These are phyloP conservation scores for Mrakia blollopis DNA, from an alignment of 768 basidiomycete genomes.

Conservation along the genomic window DNA sequence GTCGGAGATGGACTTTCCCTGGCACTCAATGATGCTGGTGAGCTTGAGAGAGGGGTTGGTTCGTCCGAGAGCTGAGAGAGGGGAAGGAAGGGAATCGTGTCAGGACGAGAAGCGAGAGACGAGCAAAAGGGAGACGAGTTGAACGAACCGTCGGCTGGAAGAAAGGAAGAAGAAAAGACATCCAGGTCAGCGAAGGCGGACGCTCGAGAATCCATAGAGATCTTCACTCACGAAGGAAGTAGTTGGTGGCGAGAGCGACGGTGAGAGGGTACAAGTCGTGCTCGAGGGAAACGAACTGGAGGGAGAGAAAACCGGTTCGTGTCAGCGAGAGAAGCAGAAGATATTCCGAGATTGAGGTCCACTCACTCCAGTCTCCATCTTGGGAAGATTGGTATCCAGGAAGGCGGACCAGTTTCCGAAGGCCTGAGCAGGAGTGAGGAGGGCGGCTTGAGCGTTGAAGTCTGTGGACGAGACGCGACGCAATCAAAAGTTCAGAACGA, in stretches of 20 bases:
- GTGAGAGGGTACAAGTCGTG: conserved; percentile 73
- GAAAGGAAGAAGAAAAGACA: too few relatives aligned
- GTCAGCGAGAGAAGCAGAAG: too few relatives aligned
- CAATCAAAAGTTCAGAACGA: too few relatives aligned
- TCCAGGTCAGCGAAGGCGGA: too few relatives aligned
- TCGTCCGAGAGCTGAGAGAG: conserved; percentile 56
- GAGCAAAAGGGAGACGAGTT: neutral
- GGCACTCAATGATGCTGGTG: conserved; percentile 64
- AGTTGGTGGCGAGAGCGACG: conserved; percentile 70
- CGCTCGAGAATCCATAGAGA: too few relatives aligned
- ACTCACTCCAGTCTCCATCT: conserved; percentile 55
- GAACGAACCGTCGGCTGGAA: neutral
- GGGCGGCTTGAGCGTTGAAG: conserved; percentile 58
- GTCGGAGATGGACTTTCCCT: conserved; percentile 55
- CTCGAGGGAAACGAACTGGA: conserved; percentile 72
- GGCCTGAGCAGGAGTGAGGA: conserved; percentile 66
- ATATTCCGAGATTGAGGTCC: too few relatives aligned
- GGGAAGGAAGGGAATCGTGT: conserved; percentile 53
- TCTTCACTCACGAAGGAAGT: neutral
- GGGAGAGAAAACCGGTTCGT: too few relatives aligned
- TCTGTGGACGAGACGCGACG: conserved; percentile 39
- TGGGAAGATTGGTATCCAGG: conserved; percentile 71
- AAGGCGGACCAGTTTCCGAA: conserved; percentile 54
- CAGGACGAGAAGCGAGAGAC: neutral
- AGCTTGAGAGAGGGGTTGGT: conserved; percentile 65